These are phyloP conservation scores for Jacaranda mimosifolia DNA, from an alignment of 257 asterid species.

Conservation along the genomic window DNA sequence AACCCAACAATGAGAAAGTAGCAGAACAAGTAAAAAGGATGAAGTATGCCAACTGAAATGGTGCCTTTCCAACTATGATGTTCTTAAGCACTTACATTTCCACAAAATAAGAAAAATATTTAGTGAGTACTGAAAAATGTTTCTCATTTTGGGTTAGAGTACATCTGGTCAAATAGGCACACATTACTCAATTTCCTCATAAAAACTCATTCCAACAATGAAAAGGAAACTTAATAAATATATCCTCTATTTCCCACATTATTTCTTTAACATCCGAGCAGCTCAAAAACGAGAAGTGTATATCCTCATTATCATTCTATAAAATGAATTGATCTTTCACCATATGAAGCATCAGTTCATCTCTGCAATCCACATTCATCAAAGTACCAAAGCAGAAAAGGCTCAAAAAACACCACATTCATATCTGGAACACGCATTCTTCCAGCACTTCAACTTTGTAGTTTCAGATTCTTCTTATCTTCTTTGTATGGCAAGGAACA, in stretches of 20 bases:
- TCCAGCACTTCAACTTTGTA: not conserved
- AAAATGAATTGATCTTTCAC: not conserved
- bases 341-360: not conserved
- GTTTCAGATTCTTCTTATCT: not conserved
- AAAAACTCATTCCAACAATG: not conserved
- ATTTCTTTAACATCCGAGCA: not conserved
- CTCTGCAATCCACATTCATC: not conserved
- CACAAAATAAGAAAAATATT: slow-evolving; percentile 3
- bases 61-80: slow-evolving; percentile 13
- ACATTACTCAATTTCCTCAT: slow-evolving; percentile 9
- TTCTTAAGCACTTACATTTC: not conserved
- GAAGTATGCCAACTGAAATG: slow-evolving; percentile 21
- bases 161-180: not conserved
- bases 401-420: too few species aligned
- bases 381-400: not conserved
- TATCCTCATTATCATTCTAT: not conserved
- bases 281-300: slow-evolving; percentile 11
- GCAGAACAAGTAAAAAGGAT: not conserved
- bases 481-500: not conserved
- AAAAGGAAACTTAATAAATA: not conserved
- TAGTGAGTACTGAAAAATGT: not conserved
- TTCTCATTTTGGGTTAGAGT: not conserved
- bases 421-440: not conserved
- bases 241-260: not conserved
- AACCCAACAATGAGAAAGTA: slow-evolving; percentile 4